Evolutionary conservation across 1,139 yeast species (phyloP), one percentile per base, ranked within the genome.

Genomic region (Saccharomyces uvarum): DNA sequence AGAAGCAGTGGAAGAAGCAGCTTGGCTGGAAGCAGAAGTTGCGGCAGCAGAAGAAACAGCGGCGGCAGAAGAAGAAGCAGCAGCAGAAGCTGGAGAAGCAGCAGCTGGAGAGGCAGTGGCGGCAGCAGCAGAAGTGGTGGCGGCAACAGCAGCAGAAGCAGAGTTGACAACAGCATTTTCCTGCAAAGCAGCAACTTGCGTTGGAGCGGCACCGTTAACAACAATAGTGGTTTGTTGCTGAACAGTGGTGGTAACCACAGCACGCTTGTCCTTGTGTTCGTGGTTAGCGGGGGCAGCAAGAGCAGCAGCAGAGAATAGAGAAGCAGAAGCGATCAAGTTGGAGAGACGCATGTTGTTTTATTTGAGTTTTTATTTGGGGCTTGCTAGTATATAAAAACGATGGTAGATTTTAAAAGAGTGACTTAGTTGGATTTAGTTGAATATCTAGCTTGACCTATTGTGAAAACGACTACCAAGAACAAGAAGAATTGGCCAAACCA

Each of bases 211-310:
- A 42, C 64, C 62, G 52, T 67, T 68, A 53, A 63, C 68, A 52
- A 70, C 63, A 48, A 65, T 59, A 42, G 75, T 67, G 50, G 67
- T 71, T 57, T 70, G 65, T 67, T 72, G 76, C 44, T 73, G 70
- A 52, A 76, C 77, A 53, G 75, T 65, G 49, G 72, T 74, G 57
- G 77, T 73, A 52, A 72, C 78, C 58, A 73, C 73, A 54, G 65
- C 77, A 71, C 81, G 77, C 72, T 77, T 77, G 60, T 74, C 75
- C 64, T 72, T 69, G 66, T 77, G 81, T 60, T 73, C 81, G 55
- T 76, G 78, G 49, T 72, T 69, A 47, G 59, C 58, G 53, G 75
- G 75, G 9, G 73, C 69, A 56, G 77, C 74, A 52, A 70, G 59
- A 50, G 73, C 65, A 68, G 76, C 66, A 53, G 64, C 63, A 47